These are phyloP conservation scores for Pyracantha coccinea DNA, from an alignment of 331 rosid genomes.

Conservation along the genomic window DNA sequence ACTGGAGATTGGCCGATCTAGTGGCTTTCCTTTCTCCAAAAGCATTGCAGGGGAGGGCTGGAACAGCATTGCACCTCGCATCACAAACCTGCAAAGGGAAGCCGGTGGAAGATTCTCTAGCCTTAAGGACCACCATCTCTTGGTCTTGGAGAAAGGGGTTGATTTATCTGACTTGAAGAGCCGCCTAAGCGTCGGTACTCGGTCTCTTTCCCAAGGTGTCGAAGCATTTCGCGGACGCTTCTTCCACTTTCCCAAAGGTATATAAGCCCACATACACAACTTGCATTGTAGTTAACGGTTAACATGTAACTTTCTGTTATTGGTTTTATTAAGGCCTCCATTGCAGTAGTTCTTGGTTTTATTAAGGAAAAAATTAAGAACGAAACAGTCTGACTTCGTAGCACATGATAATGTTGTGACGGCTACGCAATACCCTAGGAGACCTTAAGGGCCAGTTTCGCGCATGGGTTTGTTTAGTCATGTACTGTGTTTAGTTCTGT, in stretches of 20 bases:
- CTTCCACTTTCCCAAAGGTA: conserved; percentile 53
- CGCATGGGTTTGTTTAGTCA: no score
- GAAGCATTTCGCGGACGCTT: conserved; percentile 36
- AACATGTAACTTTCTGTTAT: neutral
- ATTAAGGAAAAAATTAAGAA: neutral
- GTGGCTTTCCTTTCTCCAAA: conserved; percentile 21
- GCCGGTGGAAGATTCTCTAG: conserved; percentile 33
- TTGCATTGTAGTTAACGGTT: neutral
- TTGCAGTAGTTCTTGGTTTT: neutral
- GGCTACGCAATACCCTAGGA: neutral
- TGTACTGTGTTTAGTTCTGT: no score
- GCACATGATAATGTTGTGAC: neutral
- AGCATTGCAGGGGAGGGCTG: conserved; percentile 26
- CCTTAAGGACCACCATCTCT: conserved; percentile 39
- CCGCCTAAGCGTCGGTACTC: conserved; percentile 27
- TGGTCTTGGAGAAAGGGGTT: conserved; percentile 37
- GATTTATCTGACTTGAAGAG: conserved; percentile 42
- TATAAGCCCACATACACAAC: neutral
- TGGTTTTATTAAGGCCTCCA: neutral
- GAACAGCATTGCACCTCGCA: conserved; percentile 33
- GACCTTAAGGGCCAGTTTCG: no score
- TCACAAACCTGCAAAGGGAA: conserved; percentile 52
- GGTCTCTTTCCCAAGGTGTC: conserved; percentile 40
- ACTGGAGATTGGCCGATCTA: conserved; percentile 32
- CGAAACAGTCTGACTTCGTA: neutral